Conservation (phyloP, 1,284 basidiomycete genomes). For the Malassezia cuniculi region DNA sequence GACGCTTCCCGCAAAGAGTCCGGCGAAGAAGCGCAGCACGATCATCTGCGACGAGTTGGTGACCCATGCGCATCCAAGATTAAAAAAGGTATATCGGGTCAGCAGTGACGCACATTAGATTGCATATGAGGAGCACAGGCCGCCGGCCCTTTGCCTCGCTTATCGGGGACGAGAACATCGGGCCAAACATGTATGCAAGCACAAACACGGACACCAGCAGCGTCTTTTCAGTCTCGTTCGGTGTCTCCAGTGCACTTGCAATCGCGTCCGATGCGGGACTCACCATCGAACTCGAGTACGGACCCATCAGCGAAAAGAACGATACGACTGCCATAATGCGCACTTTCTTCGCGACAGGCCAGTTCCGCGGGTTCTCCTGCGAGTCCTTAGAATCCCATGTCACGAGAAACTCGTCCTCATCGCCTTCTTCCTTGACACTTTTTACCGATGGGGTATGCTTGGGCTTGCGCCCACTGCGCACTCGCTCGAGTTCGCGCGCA, state of each 20-base stretch:
- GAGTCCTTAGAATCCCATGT: slow-evolving; percentile 57
- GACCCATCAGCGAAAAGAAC: slow-evolving; percentile 30
- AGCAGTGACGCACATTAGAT: slow-evolving; percentile 14
- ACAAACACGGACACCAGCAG: slow-evolving; percentile 34
- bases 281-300: slow-evolving; percentile 34
- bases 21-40: slow-evolving; percentile 27
- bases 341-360: too few species aligned
- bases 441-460: too few species aligned
- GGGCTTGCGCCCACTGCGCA: too few species aligned
- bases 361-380: slow-evolving; percentile 58
- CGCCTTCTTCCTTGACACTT: slow-evolving; percentile 3
- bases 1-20: slow-evolving; percentile 40
- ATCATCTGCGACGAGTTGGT: slow-evolving; percentile 19
- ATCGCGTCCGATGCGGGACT: slow-evolving; percentile 30
- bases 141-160: slow-evolving; percentile 51
- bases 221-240: slow-evolving; percentile 12
- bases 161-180: slow-evolving; percentile 47
- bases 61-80: slow-evolving; percentile 28
- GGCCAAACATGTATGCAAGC: slow-evolving; percentile 29
- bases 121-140: slow-evolving; percentile 26
- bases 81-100: slow-evolving; percentile 34
- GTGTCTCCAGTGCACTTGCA: slow-evolving; percentile 20
- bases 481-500: too few species aligned
- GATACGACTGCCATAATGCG: slow-evolving; percentile 46
- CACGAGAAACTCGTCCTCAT: slow-evolving; percentile 43